These are phyloP conservation scores for Canavalia gladiata DNA, from an alignment of 306 rosid genomes.

Conservation along the genomic window DNA sequence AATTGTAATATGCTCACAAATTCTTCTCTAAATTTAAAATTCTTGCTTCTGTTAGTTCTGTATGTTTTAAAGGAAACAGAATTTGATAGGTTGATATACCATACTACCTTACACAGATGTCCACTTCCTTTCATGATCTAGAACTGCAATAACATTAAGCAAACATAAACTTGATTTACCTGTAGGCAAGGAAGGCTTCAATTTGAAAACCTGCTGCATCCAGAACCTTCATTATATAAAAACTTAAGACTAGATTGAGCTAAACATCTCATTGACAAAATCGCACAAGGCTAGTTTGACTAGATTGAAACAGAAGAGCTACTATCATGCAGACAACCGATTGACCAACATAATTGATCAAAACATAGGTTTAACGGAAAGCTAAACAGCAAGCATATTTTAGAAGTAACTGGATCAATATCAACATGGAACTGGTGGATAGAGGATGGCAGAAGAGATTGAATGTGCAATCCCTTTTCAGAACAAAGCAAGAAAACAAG, in stretches of 20 bases:
- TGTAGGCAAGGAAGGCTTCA: conserved; percentile 32
- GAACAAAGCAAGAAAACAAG: conserved; percentile 31
- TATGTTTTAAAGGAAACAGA: background rate
- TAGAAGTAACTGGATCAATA: conserved; percentile 11
- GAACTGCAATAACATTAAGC: conserved; percentile 64
- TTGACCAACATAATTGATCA: background rate
- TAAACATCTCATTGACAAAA: no score
- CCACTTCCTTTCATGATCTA: conserved; percentile 71
- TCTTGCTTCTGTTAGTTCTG: background rate
- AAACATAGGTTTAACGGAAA: conserved; percentile 37
- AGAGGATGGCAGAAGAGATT: conserved; percentile 24
- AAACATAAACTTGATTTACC: conserved; percentile 72
- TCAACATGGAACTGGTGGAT: background rate
- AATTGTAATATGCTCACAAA: background rate
- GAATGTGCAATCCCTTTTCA: conserved; percentile 15
- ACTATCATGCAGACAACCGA: conserved; percentile 19
- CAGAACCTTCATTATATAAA: background rate
- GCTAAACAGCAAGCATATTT: conserved; percentile 15
- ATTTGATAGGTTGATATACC: conserved; percentile 12
- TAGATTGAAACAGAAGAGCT: background rate
- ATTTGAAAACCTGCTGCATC: conserved; percentile 17
- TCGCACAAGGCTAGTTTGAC: background rate
- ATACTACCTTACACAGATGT: conserved; percentile 51
- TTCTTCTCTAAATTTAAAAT: background rate
- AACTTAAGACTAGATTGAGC: no score